Conservation (phyloP, 331 rosid genomes). For the Malus hybrid region DNA sequence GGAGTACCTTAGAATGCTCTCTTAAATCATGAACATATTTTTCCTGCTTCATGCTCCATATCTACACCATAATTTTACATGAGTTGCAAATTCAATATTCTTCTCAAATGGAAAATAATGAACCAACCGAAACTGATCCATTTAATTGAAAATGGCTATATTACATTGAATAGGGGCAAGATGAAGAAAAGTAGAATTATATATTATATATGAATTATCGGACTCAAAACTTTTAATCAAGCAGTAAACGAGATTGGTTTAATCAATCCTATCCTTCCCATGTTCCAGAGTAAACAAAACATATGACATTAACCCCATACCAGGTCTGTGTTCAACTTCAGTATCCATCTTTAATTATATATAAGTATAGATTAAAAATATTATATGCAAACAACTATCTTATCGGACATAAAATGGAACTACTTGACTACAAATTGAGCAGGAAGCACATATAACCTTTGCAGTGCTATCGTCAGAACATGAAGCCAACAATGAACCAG, state of each 20-base stretch:
- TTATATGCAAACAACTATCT: background rate
- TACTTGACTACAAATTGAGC: background rate
- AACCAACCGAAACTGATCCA: background rate
- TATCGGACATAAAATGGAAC: background rate
- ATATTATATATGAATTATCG: background rate
- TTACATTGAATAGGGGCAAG: background rate
- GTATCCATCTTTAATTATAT: background rate
- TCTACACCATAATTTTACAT: slow-evolving; percentile 36
- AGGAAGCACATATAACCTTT: slow-evolving; percentile 36
- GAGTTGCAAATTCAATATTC: background rate
- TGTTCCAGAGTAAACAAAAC: background rate
- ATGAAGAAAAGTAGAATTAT: background rate
- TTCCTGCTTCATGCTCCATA: slow-evolving; percentile 85
- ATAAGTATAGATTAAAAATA: background rate
- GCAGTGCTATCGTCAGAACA: slow-evolving; percentile 80
- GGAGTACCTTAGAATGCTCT: slow-evolving; percentile 75
- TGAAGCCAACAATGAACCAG: slow-evolving; percentile 70
- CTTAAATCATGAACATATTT: slow-evolving; percentile 67
- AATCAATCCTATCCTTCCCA: background rate
- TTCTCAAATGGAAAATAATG: background rate
- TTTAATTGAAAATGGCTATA: background rate
- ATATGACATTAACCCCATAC: background rate
- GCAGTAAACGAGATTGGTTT: background rate
- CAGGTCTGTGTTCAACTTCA: background rate
- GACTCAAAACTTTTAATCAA: background rate